Evolutionary conservation across 768 basidiomycete species (phyloP).

Genomic region (Lactifluus volemus): DNA sequence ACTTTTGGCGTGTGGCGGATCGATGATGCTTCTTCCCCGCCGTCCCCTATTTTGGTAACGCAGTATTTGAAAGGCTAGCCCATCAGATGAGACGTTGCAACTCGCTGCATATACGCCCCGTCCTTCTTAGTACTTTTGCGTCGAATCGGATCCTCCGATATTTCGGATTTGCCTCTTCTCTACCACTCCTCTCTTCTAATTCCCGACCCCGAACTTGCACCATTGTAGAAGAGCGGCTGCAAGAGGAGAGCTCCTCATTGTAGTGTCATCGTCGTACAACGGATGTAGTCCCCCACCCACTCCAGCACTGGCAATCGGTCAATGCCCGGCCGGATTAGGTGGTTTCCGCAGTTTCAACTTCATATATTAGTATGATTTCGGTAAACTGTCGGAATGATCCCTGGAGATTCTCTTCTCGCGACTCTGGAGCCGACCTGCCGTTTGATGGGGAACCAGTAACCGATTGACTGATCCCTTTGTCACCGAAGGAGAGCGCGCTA

Average conservation of each 20-base stretch:
- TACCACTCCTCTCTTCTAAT: not conserved
- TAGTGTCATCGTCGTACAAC: not conserved
- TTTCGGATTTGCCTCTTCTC: not conserved
- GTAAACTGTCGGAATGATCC: not conserved
- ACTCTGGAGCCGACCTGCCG: not conserved
- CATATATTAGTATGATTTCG: too few species aligned
- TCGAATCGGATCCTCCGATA: not conserved
- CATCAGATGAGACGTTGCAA: not conserved
- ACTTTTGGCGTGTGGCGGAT: not conserved
- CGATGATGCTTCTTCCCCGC: not conserved
- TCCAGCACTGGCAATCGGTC: not conserved
- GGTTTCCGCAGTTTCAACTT: not conserved
- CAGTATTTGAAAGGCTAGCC: not conserved
- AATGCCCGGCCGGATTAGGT: not conserved
- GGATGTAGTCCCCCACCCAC: not conserved
- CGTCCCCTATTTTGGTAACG: not conserved
- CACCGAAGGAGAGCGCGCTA: not conserved
- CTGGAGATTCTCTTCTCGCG: not conserved
- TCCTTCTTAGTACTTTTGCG: not conserved
- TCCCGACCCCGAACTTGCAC: not conserved
- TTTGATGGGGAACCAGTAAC: not conserved
- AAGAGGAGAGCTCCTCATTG: not conserved
- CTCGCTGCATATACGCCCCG: not conserved
- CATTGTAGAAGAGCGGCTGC: not conserved
- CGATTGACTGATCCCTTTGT: not conserved